Evolutionary conservation across 768 basidiomycete species (phyloP).

Genomic region (Roridomyces roridus): DNA sequence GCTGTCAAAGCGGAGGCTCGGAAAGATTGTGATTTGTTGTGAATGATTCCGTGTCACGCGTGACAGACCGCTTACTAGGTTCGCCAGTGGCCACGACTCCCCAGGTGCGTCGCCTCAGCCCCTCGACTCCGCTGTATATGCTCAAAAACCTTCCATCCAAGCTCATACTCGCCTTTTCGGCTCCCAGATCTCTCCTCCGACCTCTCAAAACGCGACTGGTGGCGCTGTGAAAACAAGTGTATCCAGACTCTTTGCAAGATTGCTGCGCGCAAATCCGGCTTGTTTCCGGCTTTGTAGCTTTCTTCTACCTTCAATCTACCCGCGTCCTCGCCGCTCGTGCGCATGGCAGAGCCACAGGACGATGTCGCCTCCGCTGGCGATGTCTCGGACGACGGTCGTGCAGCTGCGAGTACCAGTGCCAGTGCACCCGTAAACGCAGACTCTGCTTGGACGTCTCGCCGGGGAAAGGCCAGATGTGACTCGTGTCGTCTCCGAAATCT

Average conservation of each 20-base stretch:
- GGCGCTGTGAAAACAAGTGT: slow-evolving; percentile 2
- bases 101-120: slow-evolving; percentile 1
- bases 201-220: not conserved
- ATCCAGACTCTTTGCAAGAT: not conserved
- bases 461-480: slow-evolving; percentile 79
- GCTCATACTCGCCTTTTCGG: not conserved
- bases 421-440: slow-evolving; percentile 58
- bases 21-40: not conserved
- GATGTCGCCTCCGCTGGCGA: slow-evolving; percentile 46
- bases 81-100: slow-evolving; percentile 25
- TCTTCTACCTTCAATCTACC: not conserved
- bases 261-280: too few species aligned
- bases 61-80: slow-evolving; percentile 17
- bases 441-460: slow-evolving; percentile 76
- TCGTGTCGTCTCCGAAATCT: slow-evolving; percentile 75
- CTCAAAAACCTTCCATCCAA: not conserved
- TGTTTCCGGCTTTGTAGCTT: not conserved
- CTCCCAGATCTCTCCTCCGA: not conserved
- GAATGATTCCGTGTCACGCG: slow-evolving; percentile 20
- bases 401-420: slow-evolving; percentile 70
- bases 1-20: slow-evolving; percentile 3
- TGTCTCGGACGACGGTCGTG: slow-evolving; percentile 53
- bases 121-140: not conserved
- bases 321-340: not conserved
- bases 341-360: slow-evolving; percentile 42